phyloP scores from a whole-genome alignment of 805 yeast species.

The Nematodospora valgi region DNA sequence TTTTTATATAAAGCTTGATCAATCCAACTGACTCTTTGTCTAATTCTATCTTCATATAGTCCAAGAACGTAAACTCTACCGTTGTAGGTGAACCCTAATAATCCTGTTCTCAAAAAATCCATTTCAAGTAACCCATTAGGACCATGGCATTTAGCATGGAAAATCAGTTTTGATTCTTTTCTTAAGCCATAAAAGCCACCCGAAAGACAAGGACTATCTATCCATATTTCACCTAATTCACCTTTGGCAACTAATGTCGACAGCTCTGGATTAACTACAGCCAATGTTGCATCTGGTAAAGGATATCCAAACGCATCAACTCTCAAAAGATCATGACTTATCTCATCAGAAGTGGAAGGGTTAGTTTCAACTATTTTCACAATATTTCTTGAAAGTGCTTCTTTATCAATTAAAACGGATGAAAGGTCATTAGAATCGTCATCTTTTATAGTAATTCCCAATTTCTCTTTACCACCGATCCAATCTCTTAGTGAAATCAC shows the following conservation, averaged over 20 bases:
- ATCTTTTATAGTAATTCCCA: conserved; percentile 45
- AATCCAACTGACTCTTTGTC: conserved; percentile 70
- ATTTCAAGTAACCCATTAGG: conserved; percentile 65
- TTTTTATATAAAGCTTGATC: conserved; percentile 43
- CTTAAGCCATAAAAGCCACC: conserved; percentile 85
- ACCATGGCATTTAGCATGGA: conserved; percentile 78
- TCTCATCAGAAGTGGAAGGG: conserved; percentile 49
- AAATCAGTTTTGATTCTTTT: conserved; percentile 63
- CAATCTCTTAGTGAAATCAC: conserved; percentile 90
- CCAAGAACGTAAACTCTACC: conserved; percentile 90
- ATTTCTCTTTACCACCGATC: conserved; percentile 58
- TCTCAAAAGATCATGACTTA: conserved; percentile 43
- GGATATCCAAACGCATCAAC: conserved; percentile 95
- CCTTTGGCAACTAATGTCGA: conserved; percentile 66
- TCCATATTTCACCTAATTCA: conserved; percentile 95
- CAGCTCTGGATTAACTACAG: conserved; percentile 93
- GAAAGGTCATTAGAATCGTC: conserved; percentile 45
- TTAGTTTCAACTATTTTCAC: conserved; percentile 62
- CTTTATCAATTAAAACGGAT: conserved; percentile 69
- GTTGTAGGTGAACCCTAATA: conserved; percentile 81
- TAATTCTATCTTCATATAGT: conserved; percentile 83
- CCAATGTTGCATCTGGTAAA: conserved; percentile 88
- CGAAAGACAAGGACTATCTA: conserved; percentile 86
- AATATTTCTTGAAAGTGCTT: conserved; percentile 66
- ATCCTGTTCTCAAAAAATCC: conserved; percentile 86